These are phyloP conservation scores for Trichoderma atroviride DNA, from an alignment of 2,329 filamentous ascomycete species.

Conservation along the genomic window DNA sequence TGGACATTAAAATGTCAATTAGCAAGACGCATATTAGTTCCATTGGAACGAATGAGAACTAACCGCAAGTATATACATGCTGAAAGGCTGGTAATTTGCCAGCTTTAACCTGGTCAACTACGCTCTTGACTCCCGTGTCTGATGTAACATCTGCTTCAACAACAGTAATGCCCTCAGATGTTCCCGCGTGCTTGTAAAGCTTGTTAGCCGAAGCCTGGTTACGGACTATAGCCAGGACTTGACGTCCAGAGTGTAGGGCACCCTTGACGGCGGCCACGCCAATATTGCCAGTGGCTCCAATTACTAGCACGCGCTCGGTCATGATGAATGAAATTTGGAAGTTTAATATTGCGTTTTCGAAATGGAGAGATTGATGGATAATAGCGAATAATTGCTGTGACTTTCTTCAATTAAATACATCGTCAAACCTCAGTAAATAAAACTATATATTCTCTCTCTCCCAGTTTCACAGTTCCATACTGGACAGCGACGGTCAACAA, in stretches of 20 bases:
- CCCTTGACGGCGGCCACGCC: slow-evolving; percentile 4
- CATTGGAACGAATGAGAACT: background rate
- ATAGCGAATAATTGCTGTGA: background rate
- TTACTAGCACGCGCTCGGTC: background rate
- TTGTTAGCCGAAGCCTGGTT: background rate
- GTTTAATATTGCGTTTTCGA: background rate
- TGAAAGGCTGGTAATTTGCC: slow-evolving; percentile 2
- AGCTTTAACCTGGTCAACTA: slow-evolving; percentile 11
- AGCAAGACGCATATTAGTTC: background rate
- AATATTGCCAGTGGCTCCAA: slow-evolving; percentile 4
- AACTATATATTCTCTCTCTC: background rate
- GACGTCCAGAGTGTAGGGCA: background rate
- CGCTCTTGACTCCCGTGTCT: slow-evolving; percentile 2
- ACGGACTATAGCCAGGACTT: background rate
- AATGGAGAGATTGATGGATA: background rate
- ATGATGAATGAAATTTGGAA: background rate
- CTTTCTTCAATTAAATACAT: background rate
- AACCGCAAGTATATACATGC: slow-evolving; percentile 8
- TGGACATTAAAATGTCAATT: background rate
- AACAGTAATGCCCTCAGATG: background rate
- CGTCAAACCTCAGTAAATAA: background rate
- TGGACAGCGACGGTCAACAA: background rate
- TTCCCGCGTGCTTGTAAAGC: background rate
- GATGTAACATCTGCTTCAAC: background rate
- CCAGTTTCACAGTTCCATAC: background rate